phyloP scores from a whole-genome alignment of 345 rosid species.

The Gossypium turneri region DNA sequence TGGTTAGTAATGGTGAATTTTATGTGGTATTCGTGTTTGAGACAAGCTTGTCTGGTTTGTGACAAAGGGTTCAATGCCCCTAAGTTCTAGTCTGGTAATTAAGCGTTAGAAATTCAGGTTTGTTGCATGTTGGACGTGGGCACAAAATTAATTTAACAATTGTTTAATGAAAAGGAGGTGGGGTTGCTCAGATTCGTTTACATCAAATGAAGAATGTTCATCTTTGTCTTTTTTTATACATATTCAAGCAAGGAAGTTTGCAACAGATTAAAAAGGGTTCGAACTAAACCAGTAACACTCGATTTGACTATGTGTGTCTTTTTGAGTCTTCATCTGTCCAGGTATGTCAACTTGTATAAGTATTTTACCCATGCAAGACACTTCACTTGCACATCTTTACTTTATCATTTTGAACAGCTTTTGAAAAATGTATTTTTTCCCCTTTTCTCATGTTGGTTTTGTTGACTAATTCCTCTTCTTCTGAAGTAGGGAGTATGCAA shows the following conservation, averaged over 20 bases:
- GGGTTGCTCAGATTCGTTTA: background rate
- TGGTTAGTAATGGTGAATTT: background rate
- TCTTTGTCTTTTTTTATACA: background rate
- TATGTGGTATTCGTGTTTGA: background rate
- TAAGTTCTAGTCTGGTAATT: background rate
- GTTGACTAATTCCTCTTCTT: background rate
- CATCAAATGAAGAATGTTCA: background rate
- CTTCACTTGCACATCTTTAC: background rate
- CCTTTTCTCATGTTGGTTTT: background rate
- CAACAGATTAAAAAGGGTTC: background rate
- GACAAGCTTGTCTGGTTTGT: background rate
- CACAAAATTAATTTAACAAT: background rate
- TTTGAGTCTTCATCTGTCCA: background rate
- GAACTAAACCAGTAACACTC: background rate
- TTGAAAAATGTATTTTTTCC: background rate
- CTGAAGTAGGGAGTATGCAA: background rate
- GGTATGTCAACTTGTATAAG: constrained; percentile 3
- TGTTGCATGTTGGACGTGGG: background rate
- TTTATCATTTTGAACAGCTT: background rate
- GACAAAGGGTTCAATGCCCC: background rate
- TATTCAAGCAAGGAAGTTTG: background rate
- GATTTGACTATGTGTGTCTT: background rate
- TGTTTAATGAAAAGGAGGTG: background rate
- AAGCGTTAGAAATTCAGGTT: background rate
- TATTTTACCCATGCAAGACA: background rate